Evolutionary conservation across 2,329 filamentous ascomycete species (phyloP), one percentile per base, ranked within the genome.

Genomic region (Penicillium sp.): DNA sequence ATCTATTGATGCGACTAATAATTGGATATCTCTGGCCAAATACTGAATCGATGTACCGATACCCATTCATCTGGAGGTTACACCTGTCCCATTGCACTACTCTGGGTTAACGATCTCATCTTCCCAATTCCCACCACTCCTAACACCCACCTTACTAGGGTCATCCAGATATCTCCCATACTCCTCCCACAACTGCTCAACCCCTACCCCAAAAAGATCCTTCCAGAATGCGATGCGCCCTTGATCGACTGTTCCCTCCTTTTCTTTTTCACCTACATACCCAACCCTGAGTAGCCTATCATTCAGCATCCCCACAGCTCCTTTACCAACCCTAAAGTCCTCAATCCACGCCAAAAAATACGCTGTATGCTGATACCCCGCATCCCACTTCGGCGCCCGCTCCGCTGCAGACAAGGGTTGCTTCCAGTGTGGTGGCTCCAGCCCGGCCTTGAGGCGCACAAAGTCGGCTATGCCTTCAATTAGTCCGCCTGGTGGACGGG

Each of bases 401-500:
- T 83, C 80, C 2, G 76, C 78, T 2, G 70, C 65, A 41, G 64
- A 67, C 3, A 71, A 70, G 23, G 78, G 76, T 39, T 74, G 73
- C 68, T 84, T 87, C 93, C 93, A 97, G 74, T 97, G 92, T 46
- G 90, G 89, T 38, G 93, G 90, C 8, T 79, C 83, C 27, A 95
- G 80, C 0, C 81, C 82, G 46, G 86, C 86, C 60, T 84, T 85
- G 57, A 97, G 76, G 2, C 93, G 83, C 23, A 97, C 92, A 84
- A 90, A 97, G 74, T 97, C 94, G 18, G 93, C 93, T 49, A 97
- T 84, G 0, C 93, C 93, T 73, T 97, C 93, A 52, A 96, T 87
- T 43, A 97, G 74, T 0, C 94, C 94, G 0, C 87, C 87, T 0
- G 88, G 88, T 0, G 74, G 72, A 7, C 38, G 55, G 2, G 70